Conservation (phyloP, 2,329 filamentous ascomycete genomes). For the Fusarium sororula region DNA sequence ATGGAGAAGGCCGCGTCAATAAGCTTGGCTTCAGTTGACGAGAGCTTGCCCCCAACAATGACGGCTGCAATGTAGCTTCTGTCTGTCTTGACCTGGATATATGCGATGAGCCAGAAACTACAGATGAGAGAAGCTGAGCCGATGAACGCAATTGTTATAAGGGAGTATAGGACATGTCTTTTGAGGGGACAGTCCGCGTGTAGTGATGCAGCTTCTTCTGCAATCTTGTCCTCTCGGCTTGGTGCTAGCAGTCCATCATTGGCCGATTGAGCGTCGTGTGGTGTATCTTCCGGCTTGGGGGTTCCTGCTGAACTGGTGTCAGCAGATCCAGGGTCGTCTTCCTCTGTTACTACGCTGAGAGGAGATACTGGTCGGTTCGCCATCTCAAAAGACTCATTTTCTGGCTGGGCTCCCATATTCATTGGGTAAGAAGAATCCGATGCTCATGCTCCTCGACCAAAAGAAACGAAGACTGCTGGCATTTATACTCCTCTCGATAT, state of each 20-base stretch:
- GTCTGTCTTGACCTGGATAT: not conserved
- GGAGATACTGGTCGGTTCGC: not conserved
- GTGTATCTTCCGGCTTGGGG: not conserved
- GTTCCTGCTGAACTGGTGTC: not conserved
- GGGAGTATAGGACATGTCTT: conserved; percentile 22
- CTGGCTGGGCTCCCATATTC: not conserved
- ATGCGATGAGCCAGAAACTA: conserved; percentile 8
- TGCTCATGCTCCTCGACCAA: not conserved
- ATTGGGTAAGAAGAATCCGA: not conserved
- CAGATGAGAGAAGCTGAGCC: not conserved
- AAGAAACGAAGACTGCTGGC: not conserved
- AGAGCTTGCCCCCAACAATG: conserved; percentile 8
- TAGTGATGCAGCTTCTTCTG: not conserved
- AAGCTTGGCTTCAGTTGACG: conserved; percentile 20
- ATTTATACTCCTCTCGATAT: not conserved
- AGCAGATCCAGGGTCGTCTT: not conserved
- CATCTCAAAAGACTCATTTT: not conserved
- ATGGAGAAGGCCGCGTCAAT: conserved; percentile 29
- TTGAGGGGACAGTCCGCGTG: not conserved
- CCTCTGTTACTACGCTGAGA: not conserved
- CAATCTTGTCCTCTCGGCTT: not conserved
- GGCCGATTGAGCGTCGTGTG: not conserved
- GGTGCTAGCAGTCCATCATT: not conserved
- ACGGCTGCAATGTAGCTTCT: conserved; percentile 13
- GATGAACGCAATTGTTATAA: not conserved